Base-by-base conservation (phyloP, 805 yeast species). In the Yamadazyma olivae region DNA sequence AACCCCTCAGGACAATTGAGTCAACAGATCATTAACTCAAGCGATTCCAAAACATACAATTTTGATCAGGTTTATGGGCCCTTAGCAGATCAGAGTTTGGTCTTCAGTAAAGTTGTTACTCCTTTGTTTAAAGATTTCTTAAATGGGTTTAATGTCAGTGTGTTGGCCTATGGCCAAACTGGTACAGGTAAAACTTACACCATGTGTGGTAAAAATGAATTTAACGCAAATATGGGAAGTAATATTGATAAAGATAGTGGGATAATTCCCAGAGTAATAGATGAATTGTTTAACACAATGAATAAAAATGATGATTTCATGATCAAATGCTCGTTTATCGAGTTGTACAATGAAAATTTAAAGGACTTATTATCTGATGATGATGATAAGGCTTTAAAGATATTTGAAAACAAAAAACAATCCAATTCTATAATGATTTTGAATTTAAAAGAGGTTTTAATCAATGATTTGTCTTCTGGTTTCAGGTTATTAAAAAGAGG, bases 111-210 rank as follows among this genome's bases (percentile, higher is more conserved):
- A 17, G 81, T 82, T 14, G 95, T 90, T 0, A 69, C 72, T 17
- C 95, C 90, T 43, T 73, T 88, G 40, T 60, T 88, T 39, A 63
- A 71, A 35, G 95, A 91, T 15, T 83, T 81, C 53, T 42, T 74
- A 32, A 53, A 56, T 32, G 81, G 82, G 12, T 69, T 57, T 44
- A 87, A 86, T 53, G 87, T 89, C 46, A 83, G 95, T 0, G 72
- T 87, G 19, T 69, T 88, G 46, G 95, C 93, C 0, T 77, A 77
- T 51, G 82, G 82, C 16, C 95, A 87, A 71, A 88, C 95, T 0
- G 93, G 95, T 1, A 84, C 95, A 0, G 95, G 95, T 17, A 88
- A 87, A 50, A 87, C 96, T 0, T 79, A 79, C 53, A 75, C 82
- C 1, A 77, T 77, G 93, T 77, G 75, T 53, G 81, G 82, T 6